These are phyloP conservation scores for Brassica hybrid DNA, from an alignment of 441 rosid species.

Conservation along the genomic window DNA sequence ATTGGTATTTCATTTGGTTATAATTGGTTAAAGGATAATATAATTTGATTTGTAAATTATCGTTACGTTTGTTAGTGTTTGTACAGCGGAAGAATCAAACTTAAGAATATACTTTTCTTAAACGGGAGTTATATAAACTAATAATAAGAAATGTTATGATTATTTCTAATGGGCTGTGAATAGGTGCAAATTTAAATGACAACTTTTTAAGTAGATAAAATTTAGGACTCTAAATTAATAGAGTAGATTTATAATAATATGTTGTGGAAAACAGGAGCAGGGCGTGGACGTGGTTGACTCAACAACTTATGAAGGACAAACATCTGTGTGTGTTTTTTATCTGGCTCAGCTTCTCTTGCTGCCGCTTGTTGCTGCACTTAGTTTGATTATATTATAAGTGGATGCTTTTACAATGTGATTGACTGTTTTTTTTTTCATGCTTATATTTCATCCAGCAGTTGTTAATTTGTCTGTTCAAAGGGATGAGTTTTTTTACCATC, in stretches of 20 bases:
- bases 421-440: background rate
- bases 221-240: too few species aligned
- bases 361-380: background rate
- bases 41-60: too few species aligned
- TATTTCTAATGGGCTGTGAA: too few species aligned
- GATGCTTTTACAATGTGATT: background rate
- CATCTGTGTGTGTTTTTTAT: background rate
- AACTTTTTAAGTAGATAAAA: too few species aligned
- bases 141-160: too few species aligned
- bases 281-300: slow-evolving; percentile 44
- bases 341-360: background rate
- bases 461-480: background rate
- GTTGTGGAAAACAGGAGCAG: slow-evolving; percentile 35
- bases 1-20: too few species aligned
- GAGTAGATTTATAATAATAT: background rate
- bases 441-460: background rate
- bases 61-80: too few species aligned
- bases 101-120: too few species aligned
- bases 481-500: background rate
- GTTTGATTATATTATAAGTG: background rate
- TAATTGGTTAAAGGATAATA: too few species aligned
- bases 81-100: too few species aligned
- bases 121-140: too few species aligned
- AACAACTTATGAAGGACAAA: background rate
- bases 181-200: too few species aligned